Evolutionary conservation across 768 basidiomycete species (phyloP).

Genomic region (Daedaleopsis sinensis): DNA sequence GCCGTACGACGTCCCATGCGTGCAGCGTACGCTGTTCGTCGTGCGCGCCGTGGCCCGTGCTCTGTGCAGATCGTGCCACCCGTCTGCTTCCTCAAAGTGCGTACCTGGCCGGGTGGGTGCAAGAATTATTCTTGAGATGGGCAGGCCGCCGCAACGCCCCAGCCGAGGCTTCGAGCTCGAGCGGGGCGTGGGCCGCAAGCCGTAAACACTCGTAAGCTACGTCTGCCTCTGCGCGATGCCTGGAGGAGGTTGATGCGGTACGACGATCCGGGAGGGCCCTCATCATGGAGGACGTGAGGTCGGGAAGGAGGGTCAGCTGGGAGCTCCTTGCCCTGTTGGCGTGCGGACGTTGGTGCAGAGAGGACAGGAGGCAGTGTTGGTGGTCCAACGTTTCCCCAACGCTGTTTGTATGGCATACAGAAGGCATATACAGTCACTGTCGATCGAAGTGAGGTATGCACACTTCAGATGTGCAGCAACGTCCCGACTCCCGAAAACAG

Average conservation of each 20-base stretch:
- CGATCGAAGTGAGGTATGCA: background rate
- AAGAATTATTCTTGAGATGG: background rate
- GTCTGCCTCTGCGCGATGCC: background rate
- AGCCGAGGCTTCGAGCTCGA: background rate
- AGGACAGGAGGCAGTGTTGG: constrained; percentile 9
- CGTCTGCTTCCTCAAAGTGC: background rate
- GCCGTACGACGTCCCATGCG: constrained; percentile 3
- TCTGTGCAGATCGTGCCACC: background rate
- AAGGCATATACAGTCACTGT: background rate
- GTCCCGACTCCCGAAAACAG: too few species aligned
- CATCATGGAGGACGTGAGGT: constrained; percentile 16
- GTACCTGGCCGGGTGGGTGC: background rate
- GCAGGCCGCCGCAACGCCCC: background rate
- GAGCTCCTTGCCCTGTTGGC: constrained; percentile 9
- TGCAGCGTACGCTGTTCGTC: background rate
- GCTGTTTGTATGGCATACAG: background rate
- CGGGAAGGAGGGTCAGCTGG: constrained; percentile 16
- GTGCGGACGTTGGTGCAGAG: constrained; percentile 9
- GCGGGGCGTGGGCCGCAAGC: too few species aligned
- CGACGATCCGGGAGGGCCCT: constrained; percentile 10
- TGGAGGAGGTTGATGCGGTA: constrained; percentile 8
- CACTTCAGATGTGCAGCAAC: too few species aligned
- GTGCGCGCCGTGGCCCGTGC: background rate
- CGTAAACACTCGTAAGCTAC: background rate
- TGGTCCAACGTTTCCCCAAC: constrained; percentile 3